These are phyloP conservation scores for Neurospora intermedia DNA, from an alignment of 495 filamentous ascomycete genomes.

Conservation along the genomic window DNA sequence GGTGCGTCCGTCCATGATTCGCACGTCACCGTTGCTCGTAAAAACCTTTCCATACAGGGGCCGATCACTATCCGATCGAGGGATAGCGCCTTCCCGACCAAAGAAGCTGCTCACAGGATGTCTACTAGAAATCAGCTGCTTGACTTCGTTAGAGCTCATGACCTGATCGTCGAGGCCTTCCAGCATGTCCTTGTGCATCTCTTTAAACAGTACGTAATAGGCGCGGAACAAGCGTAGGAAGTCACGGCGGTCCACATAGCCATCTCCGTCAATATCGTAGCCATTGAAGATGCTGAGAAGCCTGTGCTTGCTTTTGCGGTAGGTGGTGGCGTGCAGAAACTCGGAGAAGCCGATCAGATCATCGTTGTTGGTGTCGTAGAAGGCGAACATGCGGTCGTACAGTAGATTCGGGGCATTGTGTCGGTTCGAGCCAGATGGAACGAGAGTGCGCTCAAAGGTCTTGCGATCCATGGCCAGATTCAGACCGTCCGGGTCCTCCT, in stretches of 20 bases:
- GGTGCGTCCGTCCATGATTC: conserved; percentile 41
- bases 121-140: conserved; percentile 61
- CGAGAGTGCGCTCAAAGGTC: conserved; percentile 83
- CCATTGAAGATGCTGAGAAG: conserved; percentile 70
- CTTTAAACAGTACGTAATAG: conserved; percentile 75
- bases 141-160: conserved; percentile 57
- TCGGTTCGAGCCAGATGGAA: conserved; percentile 66
- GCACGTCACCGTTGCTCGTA: conserved; percentile 49
- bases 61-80: conserved; percentile 45
- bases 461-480: conserved; percentile 77
- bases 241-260: conserved; percentile 77
- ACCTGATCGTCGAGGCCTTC: conserved; percentile 72
- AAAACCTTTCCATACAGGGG: conserved; percentile 53
- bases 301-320: conserved; percentile 66
- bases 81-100: conserved; percentile 50
- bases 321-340: conserved; percentile 75
- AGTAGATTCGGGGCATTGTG: conserved; percentile 77
- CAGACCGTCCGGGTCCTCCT: conserved; percentile 67
- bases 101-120: conserved; percentile 71
- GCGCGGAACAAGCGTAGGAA: conserved; percentile 87
- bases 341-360: conserved; percentile 90
- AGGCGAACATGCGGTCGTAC: conserved; percentile 91
- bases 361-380: conserved; percentile 85
- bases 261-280: conserved; percentile 86
- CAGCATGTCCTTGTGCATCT: conserved; percentile 75